Percentiles rank a stretch among this genome's conserved stretches.
Evolutionary conservation across 495 filamentous ascomycete species (phyloP).

Genomic region (Astrothelium macrocarpum): DNA sequence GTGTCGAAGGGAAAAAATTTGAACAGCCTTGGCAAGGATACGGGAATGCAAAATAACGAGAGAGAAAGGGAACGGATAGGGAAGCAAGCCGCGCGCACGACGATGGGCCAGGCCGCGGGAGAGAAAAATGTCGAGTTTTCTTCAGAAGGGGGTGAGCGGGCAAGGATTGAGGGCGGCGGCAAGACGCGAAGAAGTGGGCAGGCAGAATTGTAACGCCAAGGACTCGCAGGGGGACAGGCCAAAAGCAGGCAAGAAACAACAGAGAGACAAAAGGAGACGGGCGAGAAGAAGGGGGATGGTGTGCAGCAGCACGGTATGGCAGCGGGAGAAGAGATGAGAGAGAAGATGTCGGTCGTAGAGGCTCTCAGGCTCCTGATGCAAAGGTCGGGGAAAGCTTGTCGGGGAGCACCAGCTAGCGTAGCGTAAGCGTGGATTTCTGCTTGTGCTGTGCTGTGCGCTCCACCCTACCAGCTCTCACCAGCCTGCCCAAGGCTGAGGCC

Average conservation of each 20-base stretch:
- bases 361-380: neutral
- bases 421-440: neutral
- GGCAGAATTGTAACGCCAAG: constrained; percentile 1
- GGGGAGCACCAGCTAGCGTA: neutral
- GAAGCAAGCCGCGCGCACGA: neutral
- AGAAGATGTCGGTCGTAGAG: neutral
- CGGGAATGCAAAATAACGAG: neutral
- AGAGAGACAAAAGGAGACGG: constrained; percentile 17
- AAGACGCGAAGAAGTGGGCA: constrained; percentile 4
- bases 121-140: neutral
- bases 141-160: neutral
- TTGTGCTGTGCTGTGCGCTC: constrained; percentile 2
- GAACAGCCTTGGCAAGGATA: neutral
- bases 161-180: constrained; percentile 6
- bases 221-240: neutral
- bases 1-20: neutral
- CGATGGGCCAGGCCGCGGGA: neutral
- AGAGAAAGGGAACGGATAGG: constrained; percentile 4
- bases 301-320: constrained; percentile 8
- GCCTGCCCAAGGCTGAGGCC: too few species aligned
- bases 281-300: constrained; percentile 17
- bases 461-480: too few species aligned
- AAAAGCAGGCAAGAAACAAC: constrained; percentile 11
- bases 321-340: neutral
- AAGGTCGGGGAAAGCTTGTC: constrained; percentile 3